Conservation (phyloP, 345 rosid species). For the Populus davidiana region DNA sequence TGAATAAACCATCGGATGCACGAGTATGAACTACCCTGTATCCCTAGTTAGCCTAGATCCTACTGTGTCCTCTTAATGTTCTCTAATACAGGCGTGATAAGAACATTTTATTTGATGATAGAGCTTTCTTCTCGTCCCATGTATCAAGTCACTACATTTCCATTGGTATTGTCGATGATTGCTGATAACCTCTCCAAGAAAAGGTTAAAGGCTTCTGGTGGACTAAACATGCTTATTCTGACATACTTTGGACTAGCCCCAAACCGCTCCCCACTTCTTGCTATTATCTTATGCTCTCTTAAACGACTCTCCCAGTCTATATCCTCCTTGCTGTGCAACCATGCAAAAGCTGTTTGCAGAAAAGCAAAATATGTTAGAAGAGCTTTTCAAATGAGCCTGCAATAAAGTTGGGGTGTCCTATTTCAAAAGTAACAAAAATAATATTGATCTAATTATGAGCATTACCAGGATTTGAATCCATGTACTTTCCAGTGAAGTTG, state of each 20-base stretch:
- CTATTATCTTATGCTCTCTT: conserved; percentile 43
- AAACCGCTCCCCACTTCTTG: conserved; percentile 57
- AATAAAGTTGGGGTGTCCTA: not conserved
- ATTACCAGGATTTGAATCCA: conserved; percentile 59
- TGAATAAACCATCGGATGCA: not conserved
- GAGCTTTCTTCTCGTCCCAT: not conserved
- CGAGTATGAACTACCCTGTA: not conserved
- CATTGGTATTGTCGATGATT: not conserved
- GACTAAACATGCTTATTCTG: conserved; percentile 70
- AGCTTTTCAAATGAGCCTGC: not conserved
- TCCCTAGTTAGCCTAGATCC: not conserved
- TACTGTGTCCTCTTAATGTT: not conserved
- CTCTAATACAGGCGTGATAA: not conserved
- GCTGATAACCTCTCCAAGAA: conserved; percentile 63
- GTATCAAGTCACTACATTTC: too few species aligned
- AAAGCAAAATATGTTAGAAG: not conserved
- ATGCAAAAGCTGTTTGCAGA: conserved; percentile 60
- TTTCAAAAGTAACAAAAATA: not conserved
- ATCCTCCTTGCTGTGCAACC: conserved; percentile 64
- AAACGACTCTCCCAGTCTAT: conserved; percentile 44
- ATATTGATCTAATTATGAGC: not conserved
- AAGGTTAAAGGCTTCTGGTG: conserved; percentile 48
- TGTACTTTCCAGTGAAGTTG: conserved; percentile 46
- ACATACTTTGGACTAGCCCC: conserved; percentile 48
- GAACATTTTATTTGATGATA: not conserved